A percentile compares a stretch with the other conserved stretches of the same genome.
Evolutionary conservation across 345 rosid species (phyloP).

Genomic region (Geranium brycei): DNA sequence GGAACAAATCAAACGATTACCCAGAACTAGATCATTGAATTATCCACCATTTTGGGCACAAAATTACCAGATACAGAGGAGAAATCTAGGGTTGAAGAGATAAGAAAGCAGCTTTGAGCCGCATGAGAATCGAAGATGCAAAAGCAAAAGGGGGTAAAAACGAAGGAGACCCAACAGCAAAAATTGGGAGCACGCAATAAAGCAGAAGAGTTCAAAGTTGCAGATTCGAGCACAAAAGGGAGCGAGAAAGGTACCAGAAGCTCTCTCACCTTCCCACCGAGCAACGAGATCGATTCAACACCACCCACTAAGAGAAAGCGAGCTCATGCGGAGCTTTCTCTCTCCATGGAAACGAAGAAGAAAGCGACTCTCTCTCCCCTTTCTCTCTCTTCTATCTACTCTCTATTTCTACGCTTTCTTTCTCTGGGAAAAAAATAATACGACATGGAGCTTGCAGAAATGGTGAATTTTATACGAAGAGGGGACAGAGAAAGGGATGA

Average conservation of each 20-base stretch:
- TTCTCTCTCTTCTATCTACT: too few relatives aligned
- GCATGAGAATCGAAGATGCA: constrained; percentile 17
- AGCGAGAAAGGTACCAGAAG: constrained; percentile 22
- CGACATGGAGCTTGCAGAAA: constrained; percentile 21
- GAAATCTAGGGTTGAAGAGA: constrained; percentile 3
- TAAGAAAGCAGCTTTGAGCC: constrained; percentile 30
- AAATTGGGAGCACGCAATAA: constrained; percentile 3
- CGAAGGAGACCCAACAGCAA: constrained; percentile 1
- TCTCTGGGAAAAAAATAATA: background rate
- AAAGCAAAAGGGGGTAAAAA: constrained; percentile 8
- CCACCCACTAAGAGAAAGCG: background rate
- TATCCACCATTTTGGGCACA: too few relatives aligned
- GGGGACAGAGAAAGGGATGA: constrained; percentile 36
- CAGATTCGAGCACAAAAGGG: constrained; percentile 20
- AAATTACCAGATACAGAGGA: too few relatives aligned
- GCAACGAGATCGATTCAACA: constrained; percentile 17
- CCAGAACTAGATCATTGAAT: background rate
- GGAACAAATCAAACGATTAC: background rate
- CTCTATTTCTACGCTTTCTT: too few relatives aligned
- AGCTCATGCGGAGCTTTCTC: constrained; percentile 8
- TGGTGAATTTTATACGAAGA: constrained; percentile 29
- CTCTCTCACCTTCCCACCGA: constrained; percentile 20
- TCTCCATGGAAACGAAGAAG: too few relatives aligned
- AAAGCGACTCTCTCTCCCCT: too few relatives aligned
- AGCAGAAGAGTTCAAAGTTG: constrained; percentile 18